Evolutionary conservation across 768 basidiomycete species (phyloP), one percentile per base, ranked within the genome.

Genomic region (Lentinus tigrinus): DNA sequence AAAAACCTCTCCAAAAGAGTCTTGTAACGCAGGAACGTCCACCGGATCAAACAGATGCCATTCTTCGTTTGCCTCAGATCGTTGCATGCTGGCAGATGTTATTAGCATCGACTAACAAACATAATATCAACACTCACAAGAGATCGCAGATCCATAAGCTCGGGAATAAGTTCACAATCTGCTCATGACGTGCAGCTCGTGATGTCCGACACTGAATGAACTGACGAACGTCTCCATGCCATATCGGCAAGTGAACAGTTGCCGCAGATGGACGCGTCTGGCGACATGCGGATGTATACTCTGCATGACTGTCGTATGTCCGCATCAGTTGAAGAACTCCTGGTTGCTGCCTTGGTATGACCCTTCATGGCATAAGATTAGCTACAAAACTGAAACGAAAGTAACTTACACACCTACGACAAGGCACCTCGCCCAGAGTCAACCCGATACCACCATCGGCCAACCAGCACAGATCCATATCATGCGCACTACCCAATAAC

Each of bases 281-380:
- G 3, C 16, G n/a, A 1, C 9, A n/a, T 3, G 3, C 1, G 14
- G 6, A 7, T 3, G 21, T 9, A 7, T 2, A 9, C 4, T 17
- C 6, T 1, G 40, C 40, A n/a, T 42, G 40, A 1, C 3, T 7
- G 17, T 42, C 40, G 40, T 42, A 42, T 3, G n/a, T 7, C 6
- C 40, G 6, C 6, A 42, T 8, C 17, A 42, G 2, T 7, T 14
- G 40, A 11, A 42, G 8, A 7, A 42, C 16, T n/a, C 40, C 40
- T 2, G 40, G 40, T 13, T 21, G 17, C 13, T 17, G 40, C 4
- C 6, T n/a, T 6, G 3, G 9, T 2, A 42, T 8, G 5, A 42
- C 9, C 21, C 40, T 16, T 42, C n/a, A 42, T 17, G 40, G 21
- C 11, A 17, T n/a, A 17, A 42, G 28, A 4, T 4, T 10, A 31